Evolutionary conservation across 768 basidiomycete species (phyloP).

Genomic region (Podaxis mareebaensis): DNA sequence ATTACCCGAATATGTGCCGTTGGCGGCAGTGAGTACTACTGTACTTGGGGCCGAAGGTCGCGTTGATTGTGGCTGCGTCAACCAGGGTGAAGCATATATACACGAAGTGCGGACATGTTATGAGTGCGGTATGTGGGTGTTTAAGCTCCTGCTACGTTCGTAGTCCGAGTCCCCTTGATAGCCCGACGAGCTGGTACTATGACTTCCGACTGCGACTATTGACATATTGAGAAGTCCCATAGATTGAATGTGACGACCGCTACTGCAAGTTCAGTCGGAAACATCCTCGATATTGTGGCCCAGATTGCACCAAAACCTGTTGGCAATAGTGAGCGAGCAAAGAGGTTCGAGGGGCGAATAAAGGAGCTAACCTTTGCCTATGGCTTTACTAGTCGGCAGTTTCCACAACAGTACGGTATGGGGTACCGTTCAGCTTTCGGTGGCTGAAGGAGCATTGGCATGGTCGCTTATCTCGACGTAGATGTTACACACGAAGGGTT

Average conservation of each 20-base stretch:
- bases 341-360: too few relatives aligned
- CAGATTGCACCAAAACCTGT: conserved; percentile 60
- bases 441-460: not conserved
- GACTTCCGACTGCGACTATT: conserved; percentile 19
- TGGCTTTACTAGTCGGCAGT: conserved; percentile 36
- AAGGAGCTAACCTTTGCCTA: conserved; percentile 22
- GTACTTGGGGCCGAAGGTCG: not conserved
- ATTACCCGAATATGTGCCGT: conserved; percentile 56
- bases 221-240: conserved; percentile 15
- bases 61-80: not conserved
- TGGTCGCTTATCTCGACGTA: not conserved
- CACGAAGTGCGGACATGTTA: conserved; percentile 55
- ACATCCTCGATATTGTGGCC: conserved; percentile 62
- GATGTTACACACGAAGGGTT: conserved; percentile 10
- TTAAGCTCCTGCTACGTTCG: not conserved
- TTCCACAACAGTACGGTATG: conserved; percentile 68
- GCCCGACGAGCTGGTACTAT: conserved; percentile 62
- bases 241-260: conserved; percentile 68
- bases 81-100: conserved; percentile 66
- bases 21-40: conserved; percentile 60
- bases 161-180: conserved; percentile 24
- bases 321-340: conserved; percentile 72
- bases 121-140: conserved; percentile 22
- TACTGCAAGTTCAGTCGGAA: conserved; percentile 71
- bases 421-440: conserved; percentile 14